A percentile compares a stretch with the other conserved stretches of the same genome.
These are phyloP conservation scores for Salix exigua DNA, from an alignment of 345 rosid species.

Conservation along the genomic window DNA sequence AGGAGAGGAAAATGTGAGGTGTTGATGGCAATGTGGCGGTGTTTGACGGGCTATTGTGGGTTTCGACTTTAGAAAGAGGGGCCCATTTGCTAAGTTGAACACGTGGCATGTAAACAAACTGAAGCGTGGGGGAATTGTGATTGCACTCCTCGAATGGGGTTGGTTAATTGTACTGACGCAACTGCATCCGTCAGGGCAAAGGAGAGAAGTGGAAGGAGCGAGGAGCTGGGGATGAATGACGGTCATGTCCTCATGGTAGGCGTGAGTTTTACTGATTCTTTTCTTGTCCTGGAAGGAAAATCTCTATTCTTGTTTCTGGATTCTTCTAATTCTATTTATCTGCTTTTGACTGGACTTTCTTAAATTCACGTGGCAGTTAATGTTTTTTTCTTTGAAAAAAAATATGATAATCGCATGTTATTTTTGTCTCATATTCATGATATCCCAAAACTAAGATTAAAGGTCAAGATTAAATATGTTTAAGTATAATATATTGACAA, in stretches of 20 bases:
- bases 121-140: background rate
- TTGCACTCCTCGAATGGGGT: background rate
- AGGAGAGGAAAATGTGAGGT: background rate
- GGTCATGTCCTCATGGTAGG: background rate
- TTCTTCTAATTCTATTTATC: background rate
- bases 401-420: too few species aligned
- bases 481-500: too few species aligned
- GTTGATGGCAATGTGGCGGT: background rate
- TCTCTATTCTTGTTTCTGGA: background rate
- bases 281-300: background rate
- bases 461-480: too few species aligned
- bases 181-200: background rate
- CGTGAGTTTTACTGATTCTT: background rate
- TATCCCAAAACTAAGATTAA: too few species aligned
- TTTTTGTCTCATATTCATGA: too few species aligned
- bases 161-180: background rate
- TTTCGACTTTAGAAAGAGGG: too few species aligned
- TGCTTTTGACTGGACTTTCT: background rate
- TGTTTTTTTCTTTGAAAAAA: too few species aligned
- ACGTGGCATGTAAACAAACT: background rate
- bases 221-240: background rate
- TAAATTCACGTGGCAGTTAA: too few species aligned
- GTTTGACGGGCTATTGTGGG: too few species aligned
- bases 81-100: background rate
- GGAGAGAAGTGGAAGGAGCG: background rate